A percentile compares a stretch with the other conserved stretches of the same genome.
phyloP scores from a whole-genome alignment of 2,329 filamentous ascomycete genomes.

The Daldinia eschscholtzii region DNA sequence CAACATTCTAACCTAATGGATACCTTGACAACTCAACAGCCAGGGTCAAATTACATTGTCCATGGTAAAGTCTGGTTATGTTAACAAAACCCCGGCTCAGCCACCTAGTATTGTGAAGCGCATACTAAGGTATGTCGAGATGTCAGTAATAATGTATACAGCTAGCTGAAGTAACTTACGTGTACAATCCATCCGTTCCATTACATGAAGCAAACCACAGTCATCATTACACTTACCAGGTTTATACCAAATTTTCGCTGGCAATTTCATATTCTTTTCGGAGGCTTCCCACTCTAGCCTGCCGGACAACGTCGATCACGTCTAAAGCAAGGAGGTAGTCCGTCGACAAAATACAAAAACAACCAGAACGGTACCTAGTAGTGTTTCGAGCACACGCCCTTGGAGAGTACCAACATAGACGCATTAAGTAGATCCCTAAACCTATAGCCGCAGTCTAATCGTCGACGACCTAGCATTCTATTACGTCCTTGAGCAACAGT shows the following conservation, averaged over 20 bases:
- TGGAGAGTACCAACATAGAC: too few species aligned
- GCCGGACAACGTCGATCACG: neutral
- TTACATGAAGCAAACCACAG: neutral
- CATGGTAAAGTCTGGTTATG: neutral
- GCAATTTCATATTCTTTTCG: neutral
- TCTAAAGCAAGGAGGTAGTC: neutral
- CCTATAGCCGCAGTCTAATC: too few species aligned
- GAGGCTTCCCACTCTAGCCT: neutral
- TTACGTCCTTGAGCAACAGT: neutral
- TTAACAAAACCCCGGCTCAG: neutral
- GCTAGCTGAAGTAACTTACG: neutral
- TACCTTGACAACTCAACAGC: slow-evolving; percentile 12
- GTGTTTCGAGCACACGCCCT: too few species aligned
- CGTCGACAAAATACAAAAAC: neutral
- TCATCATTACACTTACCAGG: too few species aligned
- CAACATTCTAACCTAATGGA: neutral
- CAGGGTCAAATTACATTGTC: neutral
- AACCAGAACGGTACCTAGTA: too few species aligned
- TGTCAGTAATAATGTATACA: neutral
- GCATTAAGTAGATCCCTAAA: too few species aligned
- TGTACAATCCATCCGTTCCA: neutral
- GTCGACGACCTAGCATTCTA: neutral
- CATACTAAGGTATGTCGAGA: neutral
- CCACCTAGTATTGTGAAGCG: neutral
- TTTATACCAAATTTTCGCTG: too few species aligned